A percentile compares a stretch with the other conserved stretches of the same genome.
Conservation (phyloP, 257 asterid species). For the Cordia subcordata region DNA sequence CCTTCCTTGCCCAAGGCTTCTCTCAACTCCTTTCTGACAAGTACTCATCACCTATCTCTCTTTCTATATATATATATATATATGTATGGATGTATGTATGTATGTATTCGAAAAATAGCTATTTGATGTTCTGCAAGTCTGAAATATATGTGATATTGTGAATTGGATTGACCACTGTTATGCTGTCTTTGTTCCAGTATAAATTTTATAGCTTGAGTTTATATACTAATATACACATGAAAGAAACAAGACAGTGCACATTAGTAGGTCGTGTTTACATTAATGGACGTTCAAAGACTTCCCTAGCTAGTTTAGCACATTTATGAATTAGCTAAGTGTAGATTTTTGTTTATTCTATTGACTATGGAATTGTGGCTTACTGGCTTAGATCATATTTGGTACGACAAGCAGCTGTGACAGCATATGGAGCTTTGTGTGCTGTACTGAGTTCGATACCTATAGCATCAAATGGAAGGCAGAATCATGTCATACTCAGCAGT, state of each 20-base stretch:
- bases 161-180: neutral
- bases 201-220: too few species aligned
- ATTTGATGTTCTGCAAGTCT: too few species aligned
- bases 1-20: conserved; percentile 82
- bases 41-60: conserved; percentile 32
- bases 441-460: conserved; percentile 57
- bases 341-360: neutral
- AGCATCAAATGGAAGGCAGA: conserved; percentile 86
- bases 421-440: conserved; percentile 87
- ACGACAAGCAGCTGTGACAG: conserved; percentile 87
- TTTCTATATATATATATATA: neutral
- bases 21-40: conserved; percentile 75
- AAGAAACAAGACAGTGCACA: neutral
- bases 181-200: too few species aligned
- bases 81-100: too few species aligned
- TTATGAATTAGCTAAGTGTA: neutral
- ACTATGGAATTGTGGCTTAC: conserved; percentile 38
- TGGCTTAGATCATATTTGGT: conserved; percentile 69
- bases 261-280: too few species aligned
- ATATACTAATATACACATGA: neutral
- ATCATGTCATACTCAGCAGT: conserved; percentile 58
- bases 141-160: too few species aligned
- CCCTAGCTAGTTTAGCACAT: neutral
- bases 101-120: too few species aligned
- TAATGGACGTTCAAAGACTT: too few species aligned